phyloP scores from a whole-genome alignment of 2,329 filamentous ascomycete genomes.

The Microcera coccophila region DNA sequence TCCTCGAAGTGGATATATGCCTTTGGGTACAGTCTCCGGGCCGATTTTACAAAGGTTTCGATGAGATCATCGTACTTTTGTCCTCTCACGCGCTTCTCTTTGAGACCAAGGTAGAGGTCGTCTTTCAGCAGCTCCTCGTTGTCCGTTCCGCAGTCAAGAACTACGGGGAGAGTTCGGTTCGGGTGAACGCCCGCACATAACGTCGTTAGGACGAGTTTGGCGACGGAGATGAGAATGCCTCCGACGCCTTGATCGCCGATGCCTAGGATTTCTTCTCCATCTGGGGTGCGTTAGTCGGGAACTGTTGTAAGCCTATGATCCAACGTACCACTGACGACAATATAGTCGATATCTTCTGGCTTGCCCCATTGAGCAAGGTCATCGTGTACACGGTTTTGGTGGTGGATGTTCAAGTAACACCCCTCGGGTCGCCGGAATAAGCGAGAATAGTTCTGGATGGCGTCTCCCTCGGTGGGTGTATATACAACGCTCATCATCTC shows the following conservation, averaged over 20 bases:
- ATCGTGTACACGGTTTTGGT: constrained; percentile 61
- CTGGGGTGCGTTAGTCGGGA: constrained; percentile 22
- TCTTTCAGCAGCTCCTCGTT: constrained; percentile 72
- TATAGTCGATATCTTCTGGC: constrained; percentile 77
- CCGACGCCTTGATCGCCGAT: constrained; percentile 88
- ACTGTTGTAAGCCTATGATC: neutral
- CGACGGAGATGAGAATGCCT: constrained; percentile 77
- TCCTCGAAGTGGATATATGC: constrained; percentile 90
- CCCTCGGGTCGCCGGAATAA: constrained; percentile 76
- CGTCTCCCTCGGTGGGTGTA: constrained; percentile 84
- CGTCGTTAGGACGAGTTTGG: constrained; percentile 78
- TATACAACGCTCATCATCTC: constrained; percentile 93
- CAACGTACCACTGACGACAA: constrained; percentile 71
- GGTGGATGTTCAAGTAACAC: constrained; percentile 72
- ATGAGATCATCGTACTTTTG: constrained; percentile 73
- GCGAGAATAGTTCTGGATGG: constrained; percentile 78
- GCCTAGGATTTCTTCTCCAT: constrained; percentile 71
- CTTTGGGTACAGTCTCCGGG: constrained; percentile 66
- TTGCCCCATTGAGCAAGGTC: constrained; percentile 65
- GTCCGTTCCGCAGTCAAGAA: constrained; percentile 82
- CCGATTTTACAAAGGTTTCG: constrained; percentile 66
- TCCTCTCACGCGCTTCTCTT: constrained; percentile 62
- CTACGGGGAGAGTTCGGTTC: constrained; percentile 71
- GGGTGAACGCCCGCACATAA: constrained; percentile 85
- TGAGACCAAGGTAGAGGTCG: constrained; percentile 73